Conservation (phyloP, 2,329 filamentous ascomycete genomes). For the Cladobotryum protrusum region DNA sequence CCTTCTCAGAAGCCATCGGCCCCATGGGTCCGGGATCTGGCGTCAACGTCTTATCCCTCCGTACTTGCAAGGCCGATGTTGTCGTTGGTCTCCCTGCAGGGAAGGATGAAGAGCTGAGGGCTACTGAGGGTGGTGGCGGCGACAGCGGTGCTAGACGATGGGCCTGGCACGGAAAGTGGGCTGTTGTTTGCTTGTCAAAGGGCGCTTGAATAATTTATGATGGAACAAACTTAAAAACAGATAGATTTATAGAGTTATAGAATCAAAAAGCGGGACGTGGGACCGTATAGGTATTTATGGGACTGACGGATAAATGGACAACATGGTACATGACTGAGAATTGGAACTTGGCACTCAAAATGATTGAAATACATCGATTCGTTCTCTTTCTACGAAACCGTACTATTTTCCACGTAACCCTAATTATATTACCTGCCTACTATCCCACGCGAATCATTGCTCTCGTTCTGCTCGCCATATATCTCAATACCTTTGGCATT, state of each 20-base stretch:
- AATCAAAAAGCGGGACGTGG: not conserved
- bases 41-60: slow-evolving; percentile 75
- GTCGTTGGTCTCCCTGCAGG: slow-evolving; percentile 81
- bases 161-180: slow-evolving; percentile 96
- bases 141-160: slow-evolving; percentile 68
- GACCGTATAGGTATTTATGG: not conserved
- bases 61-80: slow-evolving; percentile 95
- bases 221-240: not conserved
- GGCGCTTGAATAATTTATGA: slow-evolving; percentile 20
- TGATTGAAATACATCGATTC: no score
- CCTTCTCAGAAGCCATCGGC: slow-evolving; percentile 78
- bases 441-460: no score
- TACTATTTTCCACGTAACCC: not conserved
- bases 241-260: slow-evolving; percentile 8
- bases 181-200: slow-evolving; percentile 60
- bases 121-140: slow-evolving; percentile 62
- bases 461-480: not conserved
- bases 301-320: no score
- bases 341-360: no score
- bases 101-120: slow-evolving; percentile 72
- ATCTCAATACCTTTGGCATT: not conserved
- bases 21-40: slow-evolving; percentile 77
- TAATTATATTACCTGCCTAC: not conserved
- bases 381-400: not conserved
- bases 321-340: no score